Evolutionary conservation across 257 asterid species (phyloP), one percentile per base, ranked within the genome.

Genomic region (Dorcoceras hygrometricum): DNA sequence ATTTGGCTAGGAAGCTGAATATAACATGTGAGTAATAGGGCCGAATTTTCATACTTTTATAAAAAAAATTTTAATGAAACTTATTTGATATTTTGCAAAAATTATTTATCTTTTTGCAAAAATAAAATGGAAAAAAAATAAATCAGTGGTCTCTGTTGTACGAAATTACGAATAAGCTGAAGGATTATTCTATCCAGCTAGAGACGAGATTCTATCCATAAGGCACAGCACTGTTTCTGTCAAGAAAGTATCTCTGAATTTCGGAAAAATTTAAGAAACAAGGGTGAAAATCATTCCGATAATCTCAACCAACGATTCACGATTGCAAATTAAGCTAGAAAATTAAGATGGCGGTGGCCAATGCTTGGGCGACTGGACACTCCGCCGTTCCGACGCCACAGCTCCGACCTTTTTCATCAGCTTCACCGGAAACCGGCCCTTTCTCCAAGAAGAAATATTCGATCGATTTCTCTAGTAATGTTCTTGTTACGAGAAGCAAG

Each of bases 351-450:
- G 95, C 89, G 43, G 84, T 84, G 80, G 86, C 98, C 77, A 85
- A 82, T 79, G 83, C 87, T 53, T 85, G 90, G 89, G 80, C 92
- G 71, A 77, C 88, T 22, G 87, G 86, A 0, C 89, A 83, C 66
- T 73, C 80, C 76, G 69, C 74, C 73, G 76, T 80, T 36, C 79
- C 84, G 22, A 74, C 76, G 75, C 81, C 78, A 27, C 86, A 80
- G 63, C 72, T 76, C 48, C 87, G 90, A 55, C 83, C 71, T 63
- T 64, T 80, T 62, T 63, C 70, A 8, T 79, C 78, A 20, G 62
- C 73, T 57, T 59, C 87, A 23, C 31, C 73, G 12, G 88, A 78
- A 34, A 59, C 71, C 66, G 66, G 48, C 56, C 65, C 62, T 16
- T 63, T 75, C 54, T 29, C 66, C 28, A 80, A 67, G 79, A 78